Evolutionary conservation across 2,329 filamentous ascomycete genomes (phyloP).

Genomic region (Neofusicoccum ribis): DNA sequence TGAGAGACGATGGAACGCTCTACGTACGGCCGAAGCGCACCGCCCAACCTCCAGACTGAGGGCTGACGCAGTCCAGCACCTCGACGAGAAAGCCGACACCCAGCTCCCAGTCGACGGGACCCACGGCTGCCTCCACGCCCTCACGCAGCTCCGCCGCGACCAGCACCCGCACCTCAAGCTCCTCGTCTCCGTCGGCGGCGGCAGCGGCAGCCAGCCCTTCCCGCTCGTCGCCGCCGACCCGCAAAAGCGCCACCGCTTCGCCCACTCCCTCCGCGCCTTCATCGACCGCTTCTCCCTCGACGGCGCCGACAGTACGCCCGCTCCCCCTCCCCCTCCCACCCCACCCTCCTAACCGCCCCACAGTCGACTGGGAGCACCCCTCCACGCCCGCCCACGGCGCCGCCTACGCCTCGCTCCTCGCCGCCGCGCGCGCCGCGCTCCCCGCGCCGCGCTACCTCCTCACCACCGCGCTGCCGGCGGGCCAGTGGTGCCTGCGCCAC

Average conservation of each 20-base stretch:
- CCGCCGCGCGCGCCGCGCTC: no score
- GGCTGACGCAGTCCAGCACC: conserved; percentile 44
- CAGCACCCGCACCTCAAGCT: conserved; percentile 67
- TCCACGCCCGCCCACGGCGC: no score
- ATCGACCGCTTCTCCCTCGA: conserved; percentile 72
- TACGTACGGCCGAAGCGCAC: neutral
- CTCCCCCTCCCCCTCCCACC: neutral
- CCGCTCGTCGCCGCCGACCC: conserved; percentile 64
- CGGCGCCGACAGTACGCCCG: conserved; percentile 41
- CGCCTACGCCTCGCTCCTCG: no score
- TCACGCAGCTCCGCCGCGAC: conserved; percentile 70
- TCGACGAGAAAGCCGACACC: conserved; percentile 75
- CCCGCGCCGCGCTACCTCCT: no score
- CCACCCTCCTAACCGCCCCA: no score
- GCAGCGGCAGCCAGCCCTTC: conserved; percentile 65
- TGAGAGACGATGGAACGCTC: neutral
- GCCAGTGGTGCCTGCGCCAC: no score
- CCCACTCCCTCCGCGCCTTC: conserved; percentile 64
- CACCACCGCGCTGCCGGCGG: no score
- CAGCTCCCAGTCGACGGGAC: conserved; percentile 69
- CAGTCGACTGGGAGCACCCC: no score
- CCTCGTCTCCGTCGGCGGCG: conserved; percentile 76
- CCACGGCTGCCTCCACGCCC: conserved; percentile 64
- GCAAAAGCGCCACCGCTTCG: conserved; percentile 66
- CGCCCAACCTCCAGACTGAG: neutral